Evolutionary conservation across 2,329 filamentous ascomycete species (phyloP), one percentile per base, ranked within the genome.

Genomic region (Cylindrodendrum hubeiense): DNA sequence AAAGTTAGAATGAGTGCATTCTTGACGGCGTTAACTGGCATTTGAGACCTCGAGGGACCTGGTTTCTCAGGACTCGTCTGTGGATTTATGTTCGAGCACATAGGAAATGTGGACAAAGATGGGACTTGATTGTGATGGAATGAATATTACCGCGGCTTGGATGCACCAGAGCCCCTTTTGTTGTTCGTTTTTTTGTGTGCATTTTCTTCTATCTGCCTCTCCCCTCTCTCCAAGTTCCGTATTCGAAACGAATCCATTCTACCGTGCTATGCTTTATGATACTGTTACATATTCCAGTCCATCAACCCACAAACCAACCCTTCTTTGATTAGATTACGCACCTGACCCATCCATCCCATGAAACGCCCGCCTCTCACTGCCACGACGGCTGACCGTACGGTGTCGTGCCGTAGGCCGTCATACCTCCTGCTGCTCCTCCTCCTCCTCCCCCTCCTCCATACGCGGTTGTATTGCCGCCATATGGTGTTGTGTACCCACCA

Each of bases 401-500:
- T 28, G 79, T 79, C 49, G 78, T 92, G 64, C 90, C 93, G 4
- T 91, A 90, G 3, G 91, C 92, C 17, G 88, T 90, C 76, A 74
- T 92, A 62, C 87, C 87, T 22, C 82, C 81, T 68, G 28, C 28
- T 30, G 8, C 81, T 68, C 85, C 89, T 72, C 90, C 46, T 13
- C 46, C 81, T 67, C 85, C 81, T 68, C 85, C 89, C 71, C 90
- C 46, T 13, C 46, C 81, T 67, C 85, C 93, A 2, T 91, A 90
- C 5, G 91, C 91, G 15, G 88, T 90, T 75, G 88, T 91, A 44
- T 89, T 90, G 62, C 90, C 87, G 15, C 86, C 86, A 51, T 85
- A 74, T 0, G 91, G 90, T 9, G 91, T 93, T 10, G 89, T 90
- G 76, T 89, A 93, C 37, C 91, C 92, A 63, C 89, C 87, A 46